Conservation (phyloP, 2,329 filamentous ascomycete species). For the Exserohilum rostratum region DNA sequence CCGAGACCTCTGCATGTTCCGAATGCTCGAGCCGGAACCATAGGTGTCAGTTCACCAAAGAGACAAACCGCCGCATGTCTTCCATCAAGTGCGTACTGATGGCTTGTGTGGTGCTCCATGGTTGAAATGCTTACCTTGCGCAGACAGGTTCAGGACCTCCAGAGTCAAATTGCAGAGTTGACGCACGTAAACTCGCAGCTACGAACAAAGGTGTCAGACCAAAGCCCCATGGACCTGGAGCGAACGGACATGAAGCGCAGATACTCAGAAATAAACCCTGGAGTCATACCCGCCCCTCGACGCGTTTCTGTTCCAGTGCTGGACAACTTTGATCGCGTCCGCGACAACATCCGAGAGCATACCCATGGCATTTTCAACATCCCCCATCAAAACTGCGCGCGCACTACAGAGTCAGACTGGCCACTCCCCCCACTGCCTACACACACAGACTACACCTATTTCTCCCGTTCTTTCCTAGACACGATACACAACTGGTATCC, state of each 20-base stretch:
- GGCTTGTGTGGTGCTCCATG: not conserved
- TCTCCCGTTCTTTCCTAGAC: slow-evolving; percentile 76
- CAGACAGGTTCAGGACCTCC: slow-evolving; percentile 90
- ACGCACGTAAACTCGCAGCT: slow-evolving; percentile 80
- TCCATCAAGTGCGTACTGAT: slow-evolving; percentile 78
- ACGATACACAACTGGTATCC: slow-evolving; percentile 82
- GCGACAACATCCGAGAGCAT: slow-evolving; percentile 73
- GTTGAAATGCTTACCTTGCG: slow-evolving; percentile 14
- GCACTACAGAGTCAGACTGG: slow-evolving; percentile 52
- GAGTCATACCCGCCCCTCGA: slow-evolving; percentile 22
- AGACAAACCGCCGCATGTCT: slow-evolving; percentile 97
- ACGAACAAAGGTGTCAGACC: slow-evolving; percentile 65
- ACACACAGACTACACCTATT: slow-evolving; percentile 70
- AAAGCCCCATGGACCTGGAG: slow-evolving; percentile 54
- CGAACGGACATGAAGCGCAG: slow-evolving; percentile 50
- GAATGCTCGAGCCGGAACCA: slow-evolving; percentile 97
- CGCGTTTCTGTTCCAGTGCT: slow-evolving; percentile 66
- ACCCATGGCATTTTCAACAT: slow-evolving; percentile 81
- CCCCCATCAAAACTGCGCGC: slow-evolving; percentile 64
- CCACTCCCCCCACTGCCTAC: slow-evolving; percentile 71
- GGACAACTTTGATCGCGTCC: slow-evolving; percentile 73
- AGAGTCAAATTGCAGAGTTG: slow-evolving; percentile 83
- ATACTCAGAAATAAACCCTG: slow-evolving; percentile 43
- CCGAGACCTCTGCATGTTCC: slow-evolving; percentile 93
- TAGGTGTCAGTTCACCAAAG: slow-evolving; percentile 98